These are phyloP conservation scores for Xylaria polymorpha DNA, from an alignment of 2,329 filamentous ascomycete species.

Conservation along the genomic window DNA sequence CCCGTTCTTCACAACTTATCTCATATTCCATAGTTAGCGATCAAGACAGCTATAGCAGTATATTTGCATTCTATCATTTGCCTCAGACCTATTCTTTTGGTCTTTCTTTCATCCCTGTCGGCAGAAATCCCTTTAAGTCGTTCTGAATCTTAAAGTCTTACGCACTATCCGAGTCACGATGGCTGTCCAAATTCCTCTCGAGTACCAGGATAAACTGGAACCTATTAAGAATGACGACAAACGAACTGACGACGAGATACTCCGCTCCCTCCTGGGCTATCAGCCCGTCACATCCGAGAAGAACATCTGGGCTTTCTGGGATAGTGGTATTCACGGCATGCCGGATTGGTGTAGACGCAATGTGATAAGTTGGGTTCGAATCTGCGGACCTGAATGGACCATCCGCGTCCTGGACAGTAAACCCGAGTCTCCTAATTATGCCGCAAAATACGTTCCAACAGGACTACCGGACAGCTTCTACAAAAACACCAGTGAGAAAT, in stretches of 20 bases:
- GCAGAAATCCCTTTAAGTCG: not conserved
- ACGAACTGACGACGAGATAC: slow-evolving; percentile 41
- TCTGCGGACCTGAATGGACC: slow-evolving; percentile 54
- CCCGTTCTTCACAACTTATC: not conserved
- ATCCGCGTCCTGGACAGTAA: slow-evolving; percentile 55
- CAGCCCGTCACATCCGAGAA: slow-evolving; percentile 52
- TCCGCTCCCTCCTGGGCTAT: slow-evolving; percentile 30
- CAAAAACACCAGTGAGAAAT: slow-evolving; percentile 47
- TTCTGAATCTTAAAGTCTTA: not conserved
- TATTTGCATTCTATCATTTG: not conserved
- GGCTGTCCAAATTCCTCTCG: slow-evolving; percentile 34
- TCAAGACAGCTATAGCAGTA: not conserved
- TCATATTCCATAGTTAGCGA: not conserved
- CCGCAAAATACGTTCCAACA: slow-evolving; percentile 50
- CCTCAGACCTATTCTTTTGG: not conserved
- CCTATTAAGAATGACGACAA: slow-evolving; percentile 32
- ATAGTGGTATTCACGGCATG: slow-evolving; percentile 51
- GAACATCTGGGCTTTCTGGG: slow-evolving; percentile 57
- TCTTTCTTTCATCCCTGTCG: not conserved
- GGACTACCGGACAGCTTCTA: slow-evolving; percentile 51
- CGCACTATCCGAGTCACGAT: slow-evolving; percentile 10
- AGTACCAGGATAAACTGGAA: slow-evolving; percentile 39
- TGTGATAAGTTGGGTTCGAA: slow-evolving; percentile 55
- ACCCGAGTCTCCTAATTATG: slow-evolving; percentile 53
- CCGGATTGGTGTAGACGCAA: slow-evolving; percentile 55